phyloP scores from a whole-genome alignment of 1,139 yeast genomes.

The Yamadazyma blattariae region DNA sequence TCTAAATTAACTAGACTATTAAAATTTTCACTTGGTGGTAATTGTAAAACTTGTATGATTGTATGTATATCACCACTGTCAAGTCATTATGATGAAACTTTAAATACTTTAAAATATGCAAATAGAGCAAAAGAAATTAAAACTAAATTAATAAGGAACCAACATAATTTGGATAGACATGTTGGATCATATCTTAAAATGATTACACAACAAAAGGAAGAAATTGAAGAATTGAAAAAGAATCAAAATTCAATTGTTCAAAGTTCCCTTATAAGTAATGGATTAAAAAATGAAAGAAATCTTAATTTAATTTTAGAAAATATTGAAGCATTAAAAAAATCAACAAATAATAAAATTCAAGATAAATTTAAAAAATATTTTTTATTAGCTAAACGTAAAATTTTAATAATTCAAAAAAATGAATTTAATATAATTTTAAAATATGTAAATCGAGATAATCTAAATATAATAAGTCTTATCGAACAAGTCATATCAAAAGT shows the following conservation, averaged over 20 bases:
- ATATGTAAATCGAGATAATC: constrained; percentile 5
- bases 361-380: constrained; percentile 48
- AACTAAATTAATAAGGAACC: constrained; percentile 74
- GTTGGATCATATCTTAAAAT: constrained; percentile 84
- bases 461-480: constrained; percentile 16
- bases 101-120: constrained; percentile 87
- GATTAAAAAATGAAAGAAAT: constrained; percentile 30
- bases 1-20: constrained; percentile 82
- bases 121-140: constrained; percentile 88
- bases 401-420: constrained; percentile 42
- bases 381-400: constrained; percentile 56
- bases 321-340: constrained; percentile 34
- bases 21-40: constrained; percentile 90
- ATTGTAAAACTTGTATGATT: constrained; percentile 93
- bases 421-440: constrained; percentile 31
- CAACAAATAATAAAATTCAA: constrained; percentile 39
- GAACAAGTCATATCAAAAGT: constrained; percentile 28
- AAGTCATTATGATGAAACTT: constrained; percentile 85
- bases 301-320: constrained; percentile 37
- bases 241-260: constrained; percentile 50
- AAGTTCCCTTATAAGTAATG: constrained; percentile 28
- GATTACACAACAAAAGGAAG: constrained; percentile 79
- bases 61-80: constrained; percentile 89
- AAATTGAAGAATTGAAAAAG: constrained; percentile 65
- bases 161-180: constrained; percentile 76